These are phyloP conservation scores for Diaporthe sp. DNA, from an alignment of 2,329 filamentous ascomycete species.

Conservation along the genomic window DNA sequence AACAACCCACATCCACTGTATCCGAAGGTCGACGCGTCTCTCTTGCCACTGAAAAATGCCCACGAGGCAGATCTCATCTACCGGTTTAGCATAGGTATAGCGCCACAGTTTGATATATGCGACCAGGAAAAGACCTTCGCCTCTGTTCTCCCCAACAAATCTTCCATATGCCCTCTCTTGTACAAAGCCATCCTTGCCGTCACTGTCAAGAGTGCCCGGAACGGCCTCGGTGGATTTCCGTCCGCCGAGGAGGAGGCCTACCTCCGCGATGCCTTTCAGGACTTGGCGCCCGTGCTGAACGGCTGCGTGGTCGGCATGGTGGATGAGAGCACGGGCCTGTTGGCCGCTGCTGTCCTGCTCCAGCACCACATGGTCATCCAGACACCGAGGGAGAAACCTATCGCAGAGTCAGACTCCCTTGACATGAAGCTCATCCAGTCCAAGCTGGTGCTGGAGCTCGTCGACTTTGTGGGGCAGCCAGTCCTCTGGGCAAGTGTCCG, in stretches of 20 bases:
- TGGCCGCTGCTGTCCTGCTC: constrained; percentile 17
- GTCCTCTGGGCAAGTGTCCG: constrained; percentile 39
- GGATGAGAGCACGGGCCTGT: constrained; percentile 14
- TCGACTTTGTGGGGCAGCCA: constrained; percentile 16
- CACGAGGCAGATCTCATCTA: constrained; percentile 22
- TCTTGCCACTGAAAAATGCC: constrained; percentile 11
- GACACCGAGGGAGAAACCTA: constrained; percentile 7
- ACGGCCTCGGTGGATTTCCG: background rate
- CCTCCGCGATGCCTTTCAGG: constrained; percentile 10
- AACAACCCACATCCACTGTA: constrained; percentile 16
- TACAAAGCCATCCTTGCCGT: constrained; percentile 17
- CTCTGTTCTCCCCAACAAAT: constrained; percentile 11
- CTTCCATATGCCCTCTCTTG: constrained; percentile 20
- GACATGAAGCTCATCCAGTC: constrained; percentile 6
- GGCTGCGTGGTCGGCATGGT: constrained; percentile 21
- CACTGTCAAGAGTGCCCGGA: background rate
- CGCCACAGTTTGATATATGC: constrained; percentile 7
- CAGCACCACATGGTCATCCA: constrained; percentile 21
- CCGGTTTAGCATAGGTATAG: constrained; percentile 7
- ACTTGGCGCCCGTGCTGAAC: background rate
- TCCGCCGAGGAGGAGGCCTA: constrained; percentile 16
- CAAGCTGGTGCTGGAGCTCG: constrained; percentile 18
- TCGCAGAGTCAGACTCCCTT: constrained; percentile 14
- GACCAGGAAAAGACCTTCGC: constrained; percentile 20
- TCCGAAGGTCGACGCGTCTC: constrained; percentile 17